These are phyloP conservation scores for Spatholobus suberectus DNA, from an alignment of 306 rosid genomes.

Conservation along the genomic window DNA sequence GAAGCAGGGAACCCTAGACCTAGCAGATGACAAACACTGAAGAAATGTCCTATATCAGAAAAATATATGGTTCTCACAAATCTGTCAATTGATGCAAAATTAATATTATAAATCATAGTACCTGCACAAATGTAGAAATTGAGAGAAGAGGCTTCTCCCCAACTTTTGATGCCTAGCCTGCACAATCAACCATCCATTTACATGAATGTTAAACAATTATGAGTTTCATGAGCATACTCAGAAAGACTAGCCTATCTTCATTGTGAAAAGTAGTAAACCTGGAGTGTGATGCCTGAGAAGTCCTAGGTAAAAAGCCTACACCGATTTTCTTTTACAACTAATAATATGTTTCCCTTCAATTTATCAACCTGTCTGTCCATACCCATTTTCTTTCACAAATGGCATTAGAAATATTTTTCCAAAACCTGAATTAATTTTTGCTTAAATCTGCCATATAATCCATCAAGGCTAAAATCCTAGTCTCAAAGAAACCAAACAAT, in stretches of 20 bases:
- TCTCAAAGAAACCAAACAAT: not conserved
- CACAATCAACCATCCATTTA: constrained; percentile 47
- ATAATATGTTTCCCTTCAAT: not conserved
- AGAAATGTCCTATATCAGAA: constrained; percentile 23
- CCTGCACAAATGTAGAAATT: constrained; percentile 84
- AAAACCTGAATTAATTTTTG: not conserved
- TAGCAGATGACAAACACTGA: constrained; percentile 12
- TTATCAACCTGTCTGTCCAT: not conserved
- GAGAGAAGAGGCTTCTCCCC: constrained; percentile 99
- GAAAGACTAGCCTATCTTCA: not conserved
- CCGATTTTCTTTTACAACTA: not conserved
- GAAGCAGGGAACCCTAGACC: constrained; percentile 15
- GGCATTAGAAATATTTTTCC: not conserved
- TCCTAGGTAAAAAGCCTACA: not conserved
- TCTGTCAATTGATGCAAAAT: constrained; percentile 17
- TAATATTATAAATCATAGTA: constrained; percentile 42
- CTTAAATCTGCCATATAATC: not conserved
- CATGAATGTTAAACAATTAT: not conserved
- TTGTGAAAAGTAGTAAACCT: not conserved
- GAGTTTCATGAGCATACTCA: constrained; percentile 8
- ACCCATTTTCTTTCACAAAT: not conserved
- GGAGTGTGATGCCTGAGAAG: constrained; percentile 4
- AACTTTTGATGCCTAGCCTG: constrained; percentile 95
- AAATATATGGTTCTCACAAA: constrained; percentile 15
- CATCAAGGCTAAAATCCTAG: not conserved